Base-by-base conservation (phyloP, 345 rosid species). In the Cardiospermum halicacabum region DNA sequence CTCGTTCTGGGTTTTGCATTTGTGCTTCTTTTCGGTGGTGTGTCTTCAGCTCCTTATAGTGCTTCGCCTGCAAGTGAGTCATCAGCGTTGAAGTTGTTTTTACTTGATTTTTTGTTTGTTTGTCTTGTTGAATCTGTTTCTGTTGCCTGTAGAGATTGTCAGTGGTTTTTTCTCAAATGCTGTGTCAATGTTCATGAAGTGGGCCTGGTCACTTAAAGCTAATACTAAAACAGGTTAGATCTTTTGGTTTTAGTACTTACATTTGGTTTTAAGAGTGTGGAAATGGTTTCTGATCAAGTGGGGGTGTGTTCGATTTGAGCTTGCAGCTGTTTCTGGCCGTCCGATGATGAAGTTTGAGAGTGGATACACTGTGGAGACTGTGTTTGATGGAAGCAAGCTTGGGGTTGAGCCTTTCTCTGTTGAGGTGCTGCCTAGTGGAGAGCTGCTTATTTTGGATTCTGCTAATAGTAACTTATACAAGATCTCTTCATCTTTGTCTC, bases 371-470 rank as follows among this genome's bases (percentile, higher is more conserved):
- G 99, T 95, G 60, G 99, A 95, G 77, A 95, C 99, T 0, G 96
- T 95, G 66, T 91, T 95, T 72, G 99, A 95, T 60, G 99, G 99
- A 66, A 95, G 99, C 72, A 95, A 91, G 68, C 96, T 91, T 26
- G 97, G 97, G 37, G 78, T 91, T 39, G 99, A 91, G 74, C 99
- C 99, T 27, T 78, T 83, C 71, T 73, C 93, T 0, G 83, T 95
- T 19, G 96, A 95, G 68, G 85, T 91, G 56, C 69, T 89, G 74
- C 90, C 97, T 0, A 77, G 75, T 48, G 99, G 96, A 15, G 99
- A 95, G 77, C 75, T 95, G 39, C 86, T 95, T 34, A 80, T 95
- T 74, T 78, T 95, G 70, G 99, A 95, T 74, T 86, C 97, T 71
- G 84, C 85, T 65, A 93, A 90, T 37, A 93, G 92, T 77, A 93